Evolutionary conservation across 2,329 filamentous ascomycete genomes (phyloP).

Genomic region (Sclerotinia spermophila): DNA sequence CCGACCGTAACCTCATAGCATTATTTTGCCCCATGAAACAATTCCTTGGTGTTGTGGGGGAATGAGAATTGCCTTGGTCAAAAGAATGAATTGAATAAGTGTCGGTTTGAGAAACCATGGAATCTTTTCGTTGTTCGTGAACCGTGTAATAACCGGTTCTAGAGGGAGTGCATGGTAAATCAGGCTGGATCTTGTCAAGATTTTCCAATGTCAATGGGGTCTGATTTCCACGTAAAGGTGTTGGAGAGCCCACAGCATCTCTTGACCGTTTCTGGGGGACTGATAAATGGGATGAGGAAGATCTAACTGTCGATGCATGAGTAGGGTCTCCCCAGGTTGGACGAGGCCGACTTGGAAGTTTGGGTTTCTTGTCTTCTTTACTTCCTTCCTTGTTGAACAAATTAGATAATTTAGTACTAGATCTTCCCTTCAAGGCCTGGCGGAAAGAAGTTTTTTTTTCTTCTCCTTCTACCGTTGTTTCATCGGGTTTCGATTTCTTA

Average conservation of each 20-base stretch:
- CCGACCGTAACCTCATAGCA: conserved; percentile 37
- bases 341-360: conserved; percentile 26
- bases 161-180: conserved; percentile 42
- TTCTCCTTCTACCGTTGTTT: conserved; percentile 31
- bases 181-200: conserved; percentile 33
- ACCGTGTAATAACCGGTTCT: conserved; percentile 49
- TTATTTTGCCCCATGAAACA: conserved; percentile 35
- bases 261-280: conserved; percentile 38
- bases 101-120: conserved; percentile 54
- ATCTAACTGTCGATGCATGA: conserved; percentile 25
- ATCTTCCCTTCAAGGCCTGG: conserved; percentile 50
- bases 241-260: conserved; percentile 23
- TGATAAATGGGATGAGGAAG: conserved; percentile 30
- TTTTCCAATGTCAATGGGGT: conserved; percentile 43
- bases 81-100: conserved; percentile 50
- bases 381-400: conserved; percentile 49
- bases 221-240: conserved; percentile 40
- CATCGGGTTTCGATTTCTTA: conserved; percentile 37
- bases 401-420: conserved; percentile 46
- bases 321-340: conserved; percentile 31
- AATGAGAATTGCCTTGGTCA: conserved; percentile 43
- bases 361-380: conserved; percentile 27
- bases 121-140: conserved; percentile 50
- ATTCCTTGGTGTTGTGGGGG: conserved; percentile 41
- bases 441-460: conserved; percentile 48